phyloP scores from a whole-genome alignment of 768 basidiomycete genomes.

The Podaxis carcinomalis region DNA sequence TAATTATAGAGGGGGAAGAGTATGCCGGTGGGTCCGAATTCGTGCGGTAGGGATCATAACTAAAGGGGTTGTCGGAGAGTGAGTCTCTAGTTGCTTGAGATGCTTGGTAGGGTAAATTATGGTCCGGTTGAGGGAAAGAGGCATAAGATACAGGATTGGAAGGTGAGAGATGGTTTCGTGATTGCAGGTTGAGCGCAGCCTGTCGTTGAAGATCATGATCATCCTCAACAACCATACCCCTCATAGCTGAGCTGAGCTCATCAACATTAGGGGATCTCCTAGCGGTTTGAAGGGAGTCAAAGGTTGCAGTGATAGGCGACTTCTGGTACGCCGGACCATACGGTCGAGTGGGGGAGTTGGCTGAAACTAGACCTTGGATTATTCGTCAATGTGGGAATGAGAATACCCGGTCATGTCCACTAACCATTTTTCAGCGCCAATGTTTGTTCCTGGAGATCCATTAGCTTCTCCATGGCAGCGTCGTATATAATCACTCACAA shows the following conservation, averaged over 20 bases:
- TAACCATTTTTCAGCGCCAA: constrained; percentile 8
- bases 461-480: not conserved
- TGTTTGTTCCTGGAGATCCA: constrained; percentile 2
- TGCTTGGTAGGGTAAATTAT: not conserved
- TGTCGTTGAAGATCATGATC: constrained; percentile 19
- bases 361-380: constrained; percentile 8
- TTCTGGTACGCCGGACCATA: constrained; percentile 11
- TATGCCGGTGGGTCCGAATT: constrained; percentile 9
- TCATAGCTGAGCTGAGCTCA: constrained; percentile 52
- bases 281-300: constrained; percentile 12
- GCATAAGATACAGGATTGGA: not conserved
- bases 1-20: constrained; percentile 2
- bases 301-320: constrained; percentile 9
- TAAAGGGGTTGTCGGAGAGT: constrained; percentile 4
- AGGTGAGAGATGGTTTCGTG: constrained; percentile 19
- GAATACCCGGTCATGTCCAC: not conserved
- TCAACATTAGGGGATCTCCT: constrained; percentile 33
- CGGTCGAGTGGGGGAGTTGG: constrained; percentile 37
- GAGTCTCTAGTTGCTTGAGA: not conserved
- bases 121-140: constrained; percentile 6
- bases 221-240: constrained; percentile 40
- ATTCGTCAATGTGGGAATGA: not conserved
- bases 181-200: constrained; percentile 9
- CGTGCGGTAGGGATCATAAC: constrained; percentile 10
- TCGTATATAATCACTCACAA: not conserved